These are phyloP conservation scores for Westerdykella ornata DNA, from an alignment of 2,329 filamentous ascomycete genomes.

Conservation along the genomic window DNA sequence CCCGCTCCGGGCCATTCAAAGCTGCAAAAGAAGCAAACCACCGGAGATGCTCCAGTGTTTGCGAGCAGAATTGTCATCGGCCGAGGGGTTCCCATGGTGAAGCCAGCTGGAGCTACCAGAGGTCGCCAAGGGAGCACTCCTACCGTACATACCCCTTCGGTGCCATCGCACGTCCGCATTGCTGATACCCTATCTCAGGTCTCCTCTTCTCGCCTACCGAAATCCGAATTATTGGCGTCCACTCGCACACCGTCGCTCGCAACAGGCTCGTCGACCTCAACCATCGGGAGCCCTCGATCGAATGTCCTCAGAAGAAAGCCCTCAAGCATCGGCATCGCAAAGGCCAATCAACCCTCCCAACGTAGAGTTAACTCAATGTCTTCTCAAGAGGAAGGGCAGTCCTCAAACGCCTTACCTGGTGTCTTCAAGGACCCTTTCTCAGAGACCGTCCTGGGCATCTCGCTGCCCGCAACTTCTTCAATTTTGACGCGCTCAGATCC, in stretches of 20 bases:
- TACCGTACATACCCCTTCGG: slow-evolving; percentile 17
- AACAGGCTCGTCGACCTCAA: slow-evolving; percentile 44
- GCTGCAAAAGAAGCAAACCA: slow-evolving; percentile 32
- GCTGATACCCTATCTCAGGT: slow-evolving; percentile 20
- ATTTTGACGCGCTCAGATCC: slow-evolving; percentile 22
- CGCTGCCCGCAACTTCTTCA: slow-evolving; percentile 33
- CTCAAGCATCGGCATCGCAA: slow-evolving; percentile 36
- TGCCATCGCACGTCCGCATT: slow-evolving; percentile 11
- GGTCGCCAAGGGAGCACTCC: slow-evolving; percentile 19
- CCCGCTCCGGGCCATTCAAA: slow-evolving; percentile 25
- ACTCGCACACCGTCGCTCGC: slow-evolving; percentile 44
- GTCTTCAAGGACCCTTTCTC: slow-evolving; percentile 38
- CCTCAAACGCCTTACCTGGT: slow-evolving; percentile 22
- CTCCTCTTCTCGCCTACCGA: slow-evolving; percentile 30
- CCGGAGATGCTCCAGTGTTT: slow-evolving; percentile 27
- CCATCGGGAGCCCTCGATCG: slow-evolving; percentile 41
- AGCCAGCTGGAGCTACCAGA: slow-evolving; percentile 10
- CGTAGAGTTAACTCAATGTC: slow-evolving; percentile 30
- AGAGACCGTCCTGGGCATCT: slow-evolving; percentile 41
- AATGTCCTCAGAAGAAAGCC: slow-evolving; percentile 42
- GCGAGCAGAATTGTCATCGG: slow-evolving; percentile 12
- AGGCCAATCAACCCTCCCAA: slow-evolving; percentile 25
- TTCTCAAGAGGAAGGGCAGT: slow-evolving; percentile 27
- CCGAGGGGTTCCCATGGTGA: slow-evolving; percentile 16
- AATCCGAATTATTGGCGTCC: slow-evolving; percentile 29